These are phyloP conservation scores for Mycena leptocephala DNA, from an alignment of 768 basidiomycete genomes.

Conservation along the genomic window DNA sequence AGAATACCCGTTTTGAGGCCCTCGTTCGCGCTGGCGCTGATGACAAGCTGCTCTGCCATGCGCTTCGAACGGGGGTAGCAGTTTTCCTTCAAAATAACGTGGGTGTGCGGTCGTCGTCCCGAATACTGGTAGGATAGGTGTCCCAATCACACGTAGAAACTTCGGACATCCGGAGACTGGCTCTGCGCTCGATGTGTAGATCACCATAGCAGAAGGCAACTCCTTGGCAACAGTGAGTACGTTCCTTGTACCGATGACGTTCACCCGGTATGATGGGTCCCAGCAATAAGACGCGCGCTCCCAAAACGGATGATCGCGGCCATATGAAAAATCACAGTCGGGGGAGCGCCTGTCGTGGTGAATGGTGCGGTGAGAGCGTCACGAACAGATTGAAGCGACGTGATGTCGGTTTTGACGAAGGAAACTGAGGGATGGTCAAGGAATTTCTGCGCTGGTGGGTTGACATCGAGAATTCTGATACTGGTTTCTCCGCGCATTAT, in stretches of 20 bases:
- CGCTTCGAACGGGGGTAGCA: constrained; percentile 73
- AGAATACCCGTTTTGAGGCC: constrained; percentile 62
- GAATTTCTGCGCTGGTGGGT: constrained; percentile 42
- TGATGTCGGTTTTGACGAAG: constrained; percentile 50
- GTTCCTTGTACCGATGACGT: constrained; percentile 66
- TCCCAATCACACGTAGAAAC: constrained; percentile 49
- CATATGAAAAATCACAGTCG: constrained; percentile 69
- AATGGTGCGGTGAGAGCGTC: constrained; percentile 44
- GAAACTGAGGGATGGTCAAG: constrained; percentile 46
- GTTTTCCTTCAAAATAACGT: constrained; percentile 53
- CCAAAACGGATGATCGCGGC: constrained; percentile 72
- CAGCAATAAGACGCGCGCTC: constrained; percentile 63
- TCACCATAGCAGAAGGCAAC: constrained; percentile 57
- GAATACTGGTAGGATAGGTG: constrained; percentile 44
- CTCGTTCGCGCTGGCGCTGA: constrained; percentile 65
- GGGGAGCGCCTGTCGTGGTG: constrained; percentile 58
- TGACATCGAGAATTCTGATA: constrained; percentile 51
- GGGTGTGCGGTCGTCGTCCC: constrained; percentile 66
- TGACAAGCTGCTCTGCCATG: constrained; percentile 67
- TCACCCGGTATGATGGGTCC: constrained; percentile 62
- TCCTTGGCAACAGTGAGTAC: constrained; percentile 61
- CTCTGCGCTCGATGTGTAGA: constrained; percentile 64
- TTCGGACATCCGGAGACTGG: constrained; percentile 59
- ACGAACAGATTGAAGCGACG: constrained; percentile 46
- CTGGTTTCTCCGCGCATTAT: constrained; percentile 53